Base-by-base conservation (phyloP, 208 protist species). In the Trypanosoma scelopori region DNA sequence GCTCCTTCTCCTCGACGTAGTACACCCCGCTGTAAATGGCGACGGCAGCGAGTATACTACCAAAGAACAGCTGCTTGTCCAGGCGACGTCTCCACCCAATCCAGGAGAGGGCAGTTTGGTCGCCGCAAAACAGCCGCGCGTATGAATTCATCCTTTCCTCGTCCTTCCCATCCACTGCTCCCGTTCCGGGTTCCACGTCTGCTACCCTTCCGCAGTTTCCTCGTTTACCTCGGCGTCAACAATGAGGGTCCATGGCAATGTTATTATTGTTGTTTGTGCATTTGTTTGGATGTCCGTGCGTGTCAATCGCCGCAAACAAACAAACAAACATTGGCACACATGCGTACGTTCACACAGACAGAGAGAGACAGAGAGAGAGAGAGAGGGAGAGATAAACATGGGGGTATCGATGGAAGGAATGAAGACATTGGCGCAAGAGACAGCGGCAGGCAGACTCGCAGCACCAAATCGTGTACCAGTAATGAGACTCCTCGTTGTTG, bases 91-190 rank as follows among this genome's bases (percentile, higher is more conserved):
- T 77, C 67, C 80, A 89, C 46, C 82, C 85, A 35, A 89, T 60
- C 70, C 80, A 73, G 0, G 69, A 47, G 39, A 46, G 23, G 27
- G 75, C 46, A 13, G 58, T 51, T 12, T 74, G 69, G 50, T 91
- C 79, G 13, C 74, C 74, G 16, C 56, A 78, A 61, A 76, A 87
- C 9, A 70, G 76, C 32, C 82, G 78, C 3, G 79, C 67, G 46
- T 87, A 91, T 11, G 74, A 84, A 65, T 87, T 91, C 84, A 91
- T 91, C 5, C 71, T 63, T 30, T 48, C 46, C 55, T 61, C 16
- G 30, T 5, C 3, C 30, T 39, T 9, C 30, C 13, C 52, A 41
- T 30, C 11, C 48, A 25, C 50, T 37, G 13, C 25, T 28, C 11
- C 6, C 48, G 12, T 28, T 30, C 20, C 4, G 13, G 18, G 11